phyloP scores from a whole-genome alignment of 2,329 filamentous ascomycete species.

The Verticillium isaacii region DNA sequence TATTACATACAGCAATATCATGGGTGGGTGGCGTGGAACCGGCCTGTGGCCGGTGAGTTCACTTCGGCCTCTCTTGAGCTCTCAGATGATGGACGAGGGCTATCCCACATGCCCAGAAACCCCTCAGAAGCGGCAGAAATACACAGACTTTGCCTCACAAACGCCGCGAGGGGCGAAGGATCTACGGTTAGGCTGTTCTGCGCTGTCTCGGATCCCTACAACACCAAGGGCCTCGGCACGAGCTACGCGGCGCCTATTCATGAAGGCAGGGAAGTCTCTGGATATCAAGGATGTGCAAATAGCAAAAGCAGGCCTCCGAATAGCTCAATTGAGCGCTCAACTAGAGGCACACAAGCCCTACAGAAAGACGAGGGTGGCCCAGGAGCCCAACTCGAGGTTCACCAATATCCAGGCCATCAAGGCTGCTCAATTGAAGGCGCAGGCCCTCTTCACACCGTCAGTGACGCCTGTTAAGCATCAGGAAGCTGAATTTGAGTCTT shows the following conservation, averaged over 20 bases:
- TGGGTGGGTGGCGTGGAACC: background rate
- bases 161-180: background rate
- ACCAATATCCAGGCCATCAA: background rate
- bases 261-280: too few relatives aligned
- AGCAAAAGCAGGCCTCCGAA: too few relatives aligned
- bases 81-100: background rate
- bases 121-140: background rate
- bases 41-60: background rate
- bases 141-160: background rate
- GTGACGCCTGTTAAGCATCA: too few relatives aligned
- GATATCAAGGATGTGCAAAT: too few relatives aligned
- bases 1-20: background rate
- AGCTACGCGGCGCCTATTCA: too few relatives aligned
- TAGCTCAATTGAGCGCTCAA: too few relatives aligned
- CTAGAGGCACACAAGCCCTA: background rate
- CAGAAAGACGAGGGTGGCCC: background rate
- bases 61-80: background rate
- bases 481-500: too few relatives aligned
- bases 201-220: background rate
- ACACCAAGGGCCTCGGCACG: background rate
- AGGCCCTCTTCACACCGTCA: background rate
- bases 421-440: background rate
- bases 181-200: background rate
- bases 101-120: background rate
- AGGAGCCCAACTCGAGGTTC: background rate